Evolutionary conservation across 345 rosid species (phyloP).

Genomic region (Jatropha curcas): DNA sequence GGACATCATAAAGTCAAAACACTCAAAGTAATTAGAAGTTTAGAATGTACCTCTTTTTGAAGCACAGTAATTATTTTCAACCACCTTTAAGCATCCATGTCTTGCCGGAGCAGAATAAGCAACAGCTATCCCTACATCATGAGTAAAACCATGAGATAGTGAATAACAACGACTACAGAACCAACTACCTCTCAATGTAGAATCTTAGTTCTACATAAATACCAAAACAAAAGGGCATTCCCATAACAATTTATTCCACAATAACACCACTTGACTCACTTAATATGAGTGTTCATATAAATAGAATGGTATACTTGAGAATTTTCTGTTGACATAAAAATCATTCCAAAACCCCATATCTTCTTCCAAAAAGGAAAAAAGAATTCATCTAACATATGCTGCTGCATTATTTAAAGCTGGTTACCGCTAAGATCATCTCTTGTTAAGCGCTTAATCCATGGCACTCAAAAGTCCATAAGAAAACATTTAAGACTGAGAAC

Average conservation of each 20-base stretch:
- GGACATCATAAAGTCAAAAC: neutral
- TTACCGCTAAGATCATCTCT: neutral
- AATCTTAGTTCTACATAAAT: neutral
- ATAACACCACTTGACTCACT: neutral
- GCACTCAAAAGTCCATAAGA: neutral
- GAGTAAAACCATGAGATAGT: constrained; percentile 23
- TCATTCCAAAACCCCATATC: too few relatives aligned
- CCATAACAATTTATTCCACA: neutral
- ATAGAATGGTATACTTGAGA: neutral
- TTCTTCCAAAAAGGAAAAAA: too few relatives aligned
- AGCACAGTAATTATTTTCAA: constrained; percentile 89
- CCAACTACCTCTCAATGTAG: neutral
- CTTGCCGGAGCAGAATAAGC: constrained; percentile 82
- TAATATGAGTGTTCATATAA: neutral
- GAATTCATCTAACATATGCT: too few relatives aligned
- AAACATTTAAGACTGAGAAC: neutral
- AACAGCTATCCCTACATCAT: constrained; percentile 62
- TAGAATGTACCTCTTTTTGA: constrained; percentile 71
- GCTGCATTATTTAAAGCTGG: too few relatives aligned
- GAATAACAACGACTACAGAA: constrained; percentile 18
- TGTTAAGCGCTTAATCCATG: neutral
- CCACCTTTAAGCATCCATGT: constrained; percentile 79
- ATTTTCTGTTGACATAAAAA: neutral
- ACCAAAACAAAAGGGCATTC: neutral
- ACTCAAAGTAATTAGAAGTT: constrained; percentile 4